These are phyloP conservation scores for Nakaseomyces bracarensis DNA, from an alignment of 1,139 yeast species.

Conservation along the genomic window DNA sequence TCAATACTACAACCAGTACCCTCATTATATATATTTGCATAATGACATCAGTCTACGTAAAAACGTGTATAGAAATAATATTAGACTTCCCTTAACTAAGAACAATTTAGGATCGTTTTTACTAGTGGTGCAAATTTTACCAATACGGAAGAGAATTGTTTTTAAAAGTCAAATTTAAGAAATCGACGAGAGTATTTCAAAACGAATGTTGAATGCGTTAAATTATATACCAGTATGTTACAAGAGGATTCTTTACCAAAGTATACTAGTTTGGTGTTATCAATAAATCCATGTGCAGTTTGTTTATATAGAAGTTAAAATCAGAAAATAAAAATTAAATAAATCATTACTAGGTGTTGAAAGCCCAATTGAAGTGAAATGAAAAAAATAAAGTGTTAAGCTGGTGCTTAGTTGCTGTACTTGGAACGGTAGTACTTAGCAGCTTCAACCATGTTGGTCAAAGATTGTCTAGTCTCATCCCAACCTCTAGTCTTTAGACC, in stretches of 20 bases:
- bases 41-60: neutral
- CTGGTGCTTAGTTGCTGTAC: slow-evolving; percentile 21
- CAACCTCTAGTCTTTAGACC: slow-evolving; percentile 98
- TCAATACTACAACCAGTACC: too few relatives aligned
- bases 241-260: slow-evolving; percentile 3
- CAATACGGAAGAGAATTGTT: too few relatives aligned
- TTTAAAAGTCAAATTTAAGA: too few relatives aligned
- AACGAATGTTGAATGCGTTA: slow-evolving; percentile 35
- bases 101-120: neutral
- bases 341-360: slow-evolving; percentile 7
- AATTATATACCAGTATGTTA: slow-evolving; percentile 9
- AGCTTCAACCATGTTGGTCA: slow-evolving; percentile 98
- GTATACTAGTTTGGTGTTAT: slow-evolving; percentile 1
- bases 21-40: neutral
- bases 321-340: slow-evolving; percentile 14
- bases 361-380: slow-evolving; percentile 9
- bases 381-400: slow-evolving; percentile 9
- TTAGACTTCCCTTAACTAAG: too few relatives aligned
- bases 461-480: slow-evolving; percentile 80
- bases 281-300: slow-evolving; percentile 8
- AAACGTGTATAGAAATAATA: neutral
- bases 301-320: slow-evolving; percentile 12
- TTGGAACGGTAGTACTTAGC: slow-evolving; percentile 89
- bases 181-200: slow-evolving; percentile 3
- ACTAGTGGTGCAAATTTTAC: too few relatives aligned